These are phyloP conservation scores for Pestalotiopsis sp. DNA, from an alignment of 2,329 filamentous ascomycete genomes.

Conservation along the genomic window DNA sequence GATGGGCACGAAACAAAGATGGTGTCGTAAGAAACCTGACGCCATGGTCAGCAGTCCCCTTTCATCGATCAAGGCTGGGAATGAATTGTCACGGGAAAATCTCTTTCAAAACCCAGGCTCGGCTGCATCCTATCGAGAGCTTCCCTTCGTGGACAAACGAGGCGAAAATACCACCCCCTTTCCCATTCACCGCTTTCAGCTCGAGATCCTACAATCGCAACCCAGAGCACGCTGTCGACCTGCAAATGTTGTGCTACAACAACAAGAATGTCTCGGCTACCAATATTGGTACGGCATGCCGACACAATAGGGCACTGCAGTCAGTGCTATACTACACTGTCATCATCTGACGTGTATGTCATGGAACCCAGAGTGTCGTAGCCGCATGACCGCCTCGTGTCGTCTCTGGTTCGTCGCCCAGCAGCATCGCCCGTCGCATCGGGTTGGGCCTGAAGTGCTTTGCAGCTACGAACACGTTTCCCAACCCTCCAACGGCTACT, in stretches of 20 bases:
- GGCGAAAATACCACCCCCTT: neutral
- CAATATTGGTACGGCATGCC: neutral
- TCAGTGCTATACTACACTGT: neutral
- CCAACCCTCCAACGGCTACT: neutral
- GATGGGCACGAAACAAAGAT: neutral
- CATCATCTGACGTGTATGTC: conserved; percentile 7
- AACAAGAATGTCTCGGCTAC: conserved; percentile 4
- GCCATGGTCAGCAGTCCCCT: neutral
- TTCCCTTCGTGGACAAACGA: neutral
- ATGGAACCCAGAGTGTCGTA: neutral
- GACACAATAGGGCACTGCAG: neutral
- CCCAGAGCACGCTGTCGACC: neutral
- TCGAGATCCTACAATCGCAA: neutral
- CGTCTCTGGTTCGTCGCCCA: neutral
- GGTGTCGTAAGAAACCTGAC: neutral
- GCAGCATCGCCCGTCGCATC: neutral
- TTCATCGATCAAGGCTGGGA: neutral
- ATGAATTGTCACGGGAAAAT: neutral
- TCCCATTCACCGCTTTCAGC: neutral
- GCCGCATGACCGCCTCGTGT: conserved; percentile 3
- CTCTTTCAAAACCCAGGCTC: neutral
- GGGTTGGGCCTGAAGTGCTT: neutral
- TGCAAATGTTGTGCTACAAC: neutral
- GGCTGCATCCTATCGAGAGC: neutral
- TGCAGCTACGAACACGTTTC: neutral